Evolutionary conservation across 768 basidiomycete species (phyloP).

Genomic region (Xerocomellus chrysenteron): DNA sequence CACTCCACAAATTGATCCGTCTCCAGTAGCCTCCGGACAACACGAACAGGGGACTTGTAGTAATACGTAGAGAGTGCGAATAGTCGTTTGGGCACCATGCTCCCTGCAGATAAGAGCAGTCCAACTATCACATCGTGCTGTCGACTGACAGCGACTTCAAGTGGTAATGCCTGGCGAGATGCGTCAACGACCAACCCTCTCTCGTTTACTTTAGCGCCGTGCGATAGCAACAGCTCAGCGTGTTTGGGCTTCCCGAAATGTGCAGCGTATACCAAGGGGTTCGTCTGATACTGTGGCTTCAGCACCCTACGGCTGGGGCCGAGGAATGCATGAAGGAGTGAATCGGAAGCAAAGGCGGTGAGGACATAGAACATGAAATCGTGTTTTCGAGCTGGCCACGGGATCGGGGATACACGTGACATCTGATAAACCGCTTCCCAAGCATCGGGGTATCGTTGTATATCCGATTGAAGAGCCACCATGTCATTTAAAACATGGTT

Average conservation of each 20-base stretch:
- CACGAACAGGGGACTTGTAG: not conserved
- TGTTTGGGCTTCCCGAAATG: slow-evolving; percentile 6
- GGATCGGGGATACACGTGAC: not conserved
- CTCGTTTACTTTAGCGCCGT: slow-evolving; percentile 3
- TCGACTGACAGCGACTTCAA: slow-evolving; percentile 8
- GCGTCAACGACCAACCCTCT: slow-evolving; percentile 1
- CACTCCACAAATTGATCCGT: slow-evolving; percentile 9
- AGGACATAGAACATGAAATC: slow-evolving; percentile 13
- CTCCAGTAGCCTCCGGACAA: slow-evolving; percentile 3
- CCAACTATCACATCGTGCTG: not conserved
- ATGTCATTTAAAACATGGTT: slow-evolving; percentile 3
- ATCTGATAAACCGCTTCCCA: slow-evolving; percentile 1
- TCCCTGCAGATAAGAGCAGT: not conserved
- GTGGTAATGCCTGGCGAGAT: not conserved
- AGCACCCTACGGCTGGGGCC: not conserved
- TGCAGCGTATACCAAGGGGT: slow-evolving; percentile 13
- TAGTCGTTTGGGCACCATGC: slow-evolving; percentile 1
- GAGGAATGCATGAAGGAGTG: slow-evolving; percentile 5
- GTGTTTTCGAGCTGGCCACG: not conserved
- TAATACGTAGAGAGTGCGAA: not conserved
- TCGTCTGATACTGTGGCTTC: not conserved
- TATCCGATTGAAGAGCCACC: not conserved
- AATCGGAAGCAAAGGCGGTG: not conserved
- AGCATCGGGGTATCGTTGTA: not conserved
- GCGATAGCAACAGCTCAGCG: not conserved